Evolutionary conservation across 768 basidiomycete genomes (phyloP).

Genomic region (Agaricus subrufescens): DNA sequence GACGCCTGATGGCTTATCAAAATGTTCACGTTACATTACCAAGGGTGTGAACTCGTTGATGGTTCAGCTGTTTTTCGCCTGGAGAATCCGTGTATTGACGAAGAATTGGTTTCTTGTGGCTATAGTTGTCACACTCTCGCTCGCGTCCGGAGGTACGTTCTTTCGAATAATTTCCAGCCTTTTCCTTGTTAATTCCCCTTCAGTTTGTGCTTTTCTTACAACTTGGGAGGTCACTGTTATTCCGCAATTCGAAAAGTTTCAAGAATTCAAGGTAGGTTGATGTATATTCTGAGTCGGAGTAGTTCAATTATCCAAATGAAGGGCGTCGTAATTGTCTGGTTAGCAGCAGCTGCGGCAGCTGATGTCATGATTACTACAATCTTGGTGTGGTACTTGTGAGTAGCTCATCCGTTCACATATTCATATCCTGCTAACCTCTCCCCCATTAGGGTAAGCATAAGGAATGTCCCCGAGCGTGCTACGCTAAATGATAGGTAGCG

Average conservation of each 20-base stretch:
- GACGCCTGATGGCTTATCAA: not conserved
- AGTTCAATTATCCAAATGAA: not conserved
- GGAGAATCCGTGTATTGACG: constrained; percentile 27
- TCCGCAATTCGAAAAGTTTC: constrained; percentile 22
- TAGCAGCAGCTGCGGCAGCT: constrained; percentile 27
- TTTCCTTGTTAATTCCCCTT: not conserved
- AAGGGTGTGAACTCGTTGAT: constrained; percentile 40
- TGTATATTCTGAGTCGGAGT: not conserved
- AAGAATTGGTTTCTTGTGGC: constrained; percentile 14
- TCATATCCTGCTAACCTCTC: not conserved
- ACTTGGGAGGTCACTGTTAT: constrained; percentile 20
- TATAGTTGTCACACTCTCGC: constrained; percentile 13
- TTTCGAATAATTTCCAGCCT: not conserved
- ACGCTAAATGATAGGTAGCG: constrained; percentile 18
- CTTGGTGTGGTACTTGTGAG: constrained; percentile 39
- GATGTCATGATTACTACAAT: constrained; percentile 39
- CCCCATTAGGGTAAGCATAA: not conserved
- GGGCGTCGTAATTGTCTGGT: constrained; percentile 31
- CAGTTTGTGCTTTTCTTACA: constrained; percentile 24
- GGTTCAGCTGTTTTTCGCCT: constrained; percentile 45
- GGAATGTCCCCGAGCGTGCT: too few species aligned
- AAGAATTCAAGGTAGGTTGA: constrained; percentile 20
- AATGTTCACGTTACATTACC: not conserved
- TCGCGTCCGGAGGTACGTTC: constrained; percentile 19
- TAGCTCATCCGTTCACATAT: not conserved